These are phyloP conservation scores for Candida succiphila DNA, from an alignment of 805 yeast species.

Conservation along the genomic window DNA sequence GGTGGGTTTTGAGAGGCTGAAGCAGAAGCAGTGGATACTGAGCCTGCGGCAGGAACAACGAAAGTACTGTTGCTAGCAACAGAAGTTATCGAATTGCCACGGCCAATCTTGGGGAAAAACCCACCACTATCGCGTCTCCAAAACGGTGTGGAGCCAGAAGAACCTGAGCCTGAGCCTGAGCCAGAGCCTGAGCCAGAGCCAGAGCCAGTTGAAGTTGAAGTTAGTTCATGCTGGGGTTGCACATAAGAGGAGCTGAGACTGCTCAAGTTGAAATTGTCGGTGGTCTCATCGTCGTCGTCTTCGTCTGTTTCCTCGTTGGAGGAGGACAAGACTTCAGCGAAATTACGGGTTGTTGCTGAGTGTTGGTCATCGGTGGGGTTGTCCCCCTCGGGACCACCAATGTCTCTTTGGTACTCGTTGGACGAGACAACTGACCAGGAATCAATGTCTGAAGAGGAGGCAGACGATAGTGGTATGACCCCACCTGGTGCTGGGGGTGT, in stretches of 20 bases:
- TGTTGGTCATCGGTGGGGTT: not conserved
- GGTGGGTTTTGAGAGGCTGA: too few species aligned
- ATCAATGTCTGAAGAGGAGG: conserved; percentile 3
- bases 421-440: conserved; percentile 9
- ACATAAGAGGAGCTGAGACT: too few species aligned
- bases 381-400: not conserved
- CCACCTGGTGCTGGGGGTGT: not conserved
- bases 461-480: not conserved
- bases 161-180: too few species aligned
- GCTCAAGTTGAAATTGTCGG: too few species aligned
- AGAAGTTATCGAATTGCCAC: too few species aligned
- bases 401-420: conserved; percentile 2
- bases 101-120: too few species aligned
- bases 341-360: too few species aligned
- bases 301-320: not conserved
- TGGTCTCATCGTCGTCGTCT: not conserved
- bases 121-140: too few species aligned
- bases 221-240: too few species aligned
- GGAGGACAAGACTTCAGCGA: not conserved
- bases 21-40: not conserved
- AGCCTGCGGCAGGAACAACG: not conserved
- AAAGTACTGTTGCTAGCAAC: not conserved
- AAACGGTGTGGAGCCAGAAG: too few species aligned
- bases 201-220: too few species aligned
- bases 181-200: too few species aligned